Evolutionary conservation across 805 yeast genomes (phyloP).

Genomic region (Debaryomyces castellii): DNA sequence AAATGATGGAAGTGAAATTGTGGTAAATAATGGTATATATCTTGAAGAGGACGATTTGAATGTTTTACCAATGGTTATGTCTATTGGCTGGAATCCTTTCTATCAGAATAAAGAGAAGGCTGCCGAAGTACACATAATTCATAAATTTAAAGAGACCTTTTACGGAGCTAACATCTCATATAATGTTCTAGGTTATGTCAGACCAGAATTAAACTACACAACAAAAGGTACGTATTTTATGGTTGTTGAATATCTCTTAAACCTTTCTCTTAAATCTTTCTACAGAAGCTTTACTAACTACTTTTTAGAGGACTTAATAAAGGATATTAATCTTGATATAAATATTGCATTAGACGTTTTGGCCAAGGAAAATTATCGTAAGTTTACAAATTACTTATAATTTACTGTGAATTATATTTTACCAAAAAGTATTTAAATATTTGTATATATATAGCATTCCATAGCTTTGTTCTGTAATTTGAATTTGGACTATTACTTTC

Average conservation of each 20-base stretch:
- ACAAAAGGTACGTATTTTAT: constrained; percentile 55
- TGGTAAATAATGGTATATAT: constrained; percentile 59
- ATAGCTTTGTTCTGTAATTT: no score
- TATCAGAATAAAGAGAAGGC: constrained; percentile 77
- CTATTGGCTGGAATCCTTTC: constrained; percentile 95
- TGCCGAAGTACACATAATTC: constrained; percentile 84
- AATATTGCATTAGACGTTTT: constrained; percentile 58
- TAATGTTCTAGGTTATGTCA: constrained; percentile 78
- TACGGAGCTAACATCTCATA: constrained; percentile 80
- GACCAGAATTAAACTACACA: constrained; percentile 88
- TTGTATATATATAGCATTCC: no score
- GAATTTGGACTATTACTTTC: no score
- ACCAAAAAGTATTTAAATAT: no score
- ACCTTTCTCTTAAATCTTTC: no score
- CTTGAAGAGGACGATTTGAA: constrained; percentile 44
- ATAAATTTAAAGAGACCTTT: constrained; percentile 63
- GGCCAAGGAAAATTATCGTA: constrained; percentile 13
- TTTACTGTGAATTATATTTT: no score
- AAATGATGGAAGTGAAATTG: constrained; percentile 28
- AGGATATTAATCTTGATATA: constrained; percentile 81
- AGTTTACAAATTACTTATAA: constrained; percentile 7
- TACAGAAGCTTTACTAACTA: no score
- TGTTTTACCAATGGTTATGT: constrained; percentile 86
- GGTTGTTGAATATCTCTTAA: no score
- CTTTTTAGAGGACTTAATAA: constrained; percentile 67